Percentiles rank a stretch among this genome's conserved stretches.
Evolutionary conservation across 2,329 filamentous ascomycete genomes (phyloP).

Genomic region (Exophiala lecanii-corni): DNA sequence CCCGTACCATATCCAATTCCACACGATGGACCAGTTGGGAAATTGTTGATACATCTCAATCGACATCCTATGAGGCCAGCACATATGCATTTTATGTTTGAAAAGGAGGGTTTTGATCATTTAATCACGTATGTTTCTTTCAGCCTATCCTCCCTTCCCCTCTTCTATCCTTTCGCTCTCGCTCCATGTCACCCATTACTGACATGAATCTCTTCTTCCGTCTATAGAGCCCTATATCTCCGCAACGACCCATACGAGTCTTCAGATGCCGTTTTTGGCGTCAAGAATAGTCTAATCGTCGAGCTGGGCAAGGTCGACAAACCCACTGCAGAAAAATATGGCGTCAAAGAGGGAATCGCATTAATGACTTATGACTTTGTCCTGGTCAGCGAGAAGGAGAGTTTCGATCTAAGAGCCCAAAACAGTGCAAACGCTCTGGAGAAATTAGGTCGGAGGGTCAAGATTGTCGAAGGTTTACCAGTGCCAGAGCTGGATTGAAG

Average conservation of each 20-base stretch:
- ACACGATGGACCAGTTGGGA: constrained; percentile 76
- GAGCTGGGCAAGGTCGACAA: constrained; percentile 27
- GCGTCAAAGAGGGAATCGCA: constrained; percentile 24
- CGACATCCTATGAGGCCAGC: constrained; percentile 73
- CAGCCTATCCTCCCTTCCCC: no score
- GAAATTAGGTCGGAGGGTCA: constrained; percentile 63
- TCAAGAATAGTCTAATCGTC: constrained; percentile 31
- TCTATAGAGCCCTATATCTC: constrained; percentile 29
- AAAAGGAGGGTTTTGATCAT: constrained; percentile 71
- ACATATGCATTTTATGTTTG: constrained; percentile 88
- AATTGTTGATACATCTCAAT: constrained; percentile 59
- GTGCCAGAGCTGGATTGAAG: constrained; percentile 62
- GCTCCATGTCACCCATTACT: no score
- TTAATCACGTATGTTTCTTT: constrained; percentile 67
- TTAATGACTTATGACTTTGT: constrained; percentile 39
- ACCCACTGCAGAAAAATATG: constrained; percentile 27
- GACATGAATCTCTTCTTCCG: no score
- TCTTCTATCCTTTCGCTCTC: no score
- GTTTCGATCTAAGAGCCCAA: constrained; percentile 59
- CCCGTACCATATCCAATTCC: constrained; percentile 84
- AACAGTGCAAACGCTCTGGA: constrained; percentile 64
- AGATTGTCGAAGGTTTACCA: constrained; percentile 70
- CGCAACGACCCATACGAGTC: constrained; percentile 30
- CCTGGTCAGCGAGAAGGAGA: constrained; percentile 66
- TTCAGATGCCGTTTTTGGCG: constrained; percentile 31